Evolutionary conservation across 169 alveolate genomes (phyloP), one percentile per base, ranked within the genome.

Genomic region (Eimeria sp.): DNA sequence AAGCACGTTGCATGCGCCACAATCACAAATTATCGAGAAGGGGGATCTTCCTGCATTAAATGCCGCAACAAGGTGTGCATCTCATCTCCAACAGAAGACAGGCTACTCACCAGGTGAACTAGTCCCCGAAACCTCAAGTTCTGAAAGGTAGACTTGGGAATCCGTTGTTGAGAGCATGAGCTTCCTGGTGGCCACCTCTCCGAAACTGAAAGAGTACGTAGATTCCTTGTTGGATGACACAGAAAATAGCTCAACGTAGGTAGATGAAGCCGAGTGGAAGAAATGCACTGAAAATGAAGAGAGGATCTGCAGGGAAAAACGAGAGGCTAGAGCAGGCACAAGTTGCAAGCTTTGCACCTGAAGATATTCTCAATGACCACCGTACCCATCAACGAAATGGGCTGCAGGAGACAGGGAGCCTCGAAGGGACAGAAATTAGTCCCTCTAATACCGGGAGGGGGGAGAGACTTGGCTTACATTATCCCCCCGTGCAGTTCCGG

Each of bases 121-220:
- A 54, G 95, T 90, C 65, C 95, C 95, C n/a, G 51, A 73, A 27
- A 90, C 63, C 76, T 45, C n/a, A 25, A 90, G 54, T 75, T 90
- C 95, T 16, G 95, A 57, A 14, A 90, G 58, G 34, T 45, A 90
- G 18, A 90, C 95, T 73, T 90, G 95, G 80, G 73, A 30, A 20
- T 90, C 89, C 22, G 58, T 72, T 20, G 84, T 34, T 13, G 43
- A 67, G n/a, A 90, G 88, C 78, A 70, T 72, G 20, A 75, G 30
- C 51, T 75, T 72, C 27, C 57, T 90, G 11, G 95, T 90, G 47
- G 83, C 83, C 63, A 90, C 89, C 58, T 90, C 89, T 57, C 61
- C 86, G 54, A 90, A 70, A 40, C 30, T 57, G 25, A 76, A 51
- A 34, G 65, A 47, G 88, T 45, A 72, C 4, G 58, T 72, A 22